Percentiles rank a stretch among this genome's conserved stretches.
Conservation (phyloP, 2,329 filamentous ascomycete species). For the Trichophyton schoenleinii region DNA sequence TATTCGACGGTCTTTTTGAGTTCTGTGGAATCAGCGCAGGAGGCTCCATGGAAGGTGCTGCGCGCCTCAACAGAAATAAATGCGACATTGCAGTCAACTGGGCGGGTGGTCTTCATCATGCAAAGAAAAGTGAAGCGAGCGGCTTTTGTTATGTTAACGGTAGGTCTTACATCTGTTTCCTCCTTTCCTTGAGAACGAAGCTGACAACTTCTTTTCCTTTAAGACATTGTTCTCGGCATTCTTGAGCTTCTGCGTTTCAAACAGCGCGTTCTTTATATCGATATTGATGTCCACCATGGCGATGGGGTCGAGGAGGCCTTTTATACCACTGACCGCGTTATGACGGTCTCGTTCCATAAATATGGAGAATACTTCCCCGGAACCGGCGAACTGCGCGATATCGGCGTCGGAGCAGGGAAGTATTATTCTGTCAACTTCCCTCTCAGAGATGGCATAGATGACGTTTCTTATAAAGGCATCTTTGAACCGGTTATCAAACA, state of each 20-base stretch:
- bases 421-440: slow-evolving; percentile 59
- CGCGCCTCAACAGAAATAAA: slow-evolving; percentile 54
- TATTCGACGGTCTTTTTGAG: slow-evolving; percentile 58
- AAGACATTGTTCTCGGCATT: slow-evolving; percentile 55
- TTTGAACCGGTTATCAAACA: slow-evolving; percentile 56
- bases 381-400: slow-evolving; percentile 56
- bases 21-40: slow-evolving; percentile 59
- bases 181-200: slow-evolving; percentile 9
- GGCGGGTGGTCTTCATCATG: slow-evolving; percentile 93
- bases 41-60: slow-evolving; percentile 58
- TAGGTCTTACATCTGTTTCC: slow-evolving; percentile 14
- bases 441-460: slow-evolving; percentile 56
- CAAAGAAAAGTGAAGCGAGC: slow-evolving; percentile 85
- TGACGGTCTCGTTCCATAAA: slow-evolving; percentile 61
- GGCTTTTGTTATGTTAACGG: slow-evolving; percentile 98
- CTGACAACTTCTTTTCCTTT: background rate
- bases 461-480: slow-evolving; percentile 53
- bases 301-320: slow-evolving; percentile 61
- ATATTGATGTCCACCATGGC: slow-evolving; percentile 56
- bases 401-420: slow-evolving; percentile 54
- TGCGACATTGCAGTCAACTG: slow-evolving; percentile 65
- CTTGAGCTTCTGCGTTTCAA: slow-evolving; percentile 53
- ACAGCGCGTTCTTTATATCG: slow-evolving; percentile 52
- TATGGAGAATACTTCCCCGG: slow-evolving; percentile 62
- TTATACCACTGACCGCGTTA: slow-evolving; percentile 58